Conservation (phyloP, 2,329 filamentous ascomycete species). For the Phialocephala subalpina region DNA sequence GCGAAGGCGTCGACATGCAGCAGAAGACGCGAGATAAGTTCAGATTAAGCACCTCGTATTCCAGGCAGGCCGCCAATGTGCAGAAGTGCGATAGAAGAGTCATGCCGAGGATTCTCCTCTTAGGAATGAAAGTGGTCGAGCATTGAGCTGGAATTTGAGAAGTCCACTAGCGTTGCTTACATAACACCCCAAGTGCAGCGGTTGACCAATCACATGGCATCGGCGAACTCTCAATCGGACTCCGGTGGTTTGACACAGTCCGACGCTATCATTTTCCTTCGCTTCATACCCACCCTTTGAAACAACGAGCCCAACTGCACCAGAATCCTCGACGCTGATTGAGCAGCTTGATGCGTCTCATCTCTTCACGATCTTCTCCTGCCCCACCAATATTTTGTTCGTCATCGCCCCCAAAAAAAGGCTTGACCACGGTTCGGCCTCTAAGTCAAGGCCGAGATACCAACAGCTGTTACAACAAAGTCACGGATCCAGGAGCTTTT, state of each 20-base stretch:
- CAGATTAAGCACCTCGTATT: neutral
- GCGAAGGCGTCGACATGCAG: slow-evolving; percentile 1
- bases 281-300: neutral
- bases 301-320: neutral
- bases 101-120: neutral
- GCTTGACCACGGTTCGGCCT: neutral
- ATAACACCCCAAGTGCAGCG: neutral
- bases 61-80: neutral
- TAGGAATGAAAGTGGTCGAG: neutral
- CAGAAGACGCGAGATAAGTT: neutral
- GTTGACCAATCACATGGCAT: neutral
- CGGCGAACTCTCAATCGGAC: neutral
- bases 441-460: slow-evolving; percentile 3
- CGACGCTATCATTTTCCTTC: neutral
- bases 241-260: neutral
- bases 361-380: neutral
- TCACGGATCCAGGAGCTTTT: neutral
- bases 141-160: neutral
- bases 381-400: neutral
- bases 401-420: neutral
- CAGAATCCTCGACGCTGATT: neutral
- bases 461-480: slow-evolving; percentile 1
- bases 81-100: neutral
- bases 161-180: neutral
- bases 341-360: neutral